phyloP scores from a whole-genome alignment of 257 asterid genomes.

The Solanum microdontum region DNA sequence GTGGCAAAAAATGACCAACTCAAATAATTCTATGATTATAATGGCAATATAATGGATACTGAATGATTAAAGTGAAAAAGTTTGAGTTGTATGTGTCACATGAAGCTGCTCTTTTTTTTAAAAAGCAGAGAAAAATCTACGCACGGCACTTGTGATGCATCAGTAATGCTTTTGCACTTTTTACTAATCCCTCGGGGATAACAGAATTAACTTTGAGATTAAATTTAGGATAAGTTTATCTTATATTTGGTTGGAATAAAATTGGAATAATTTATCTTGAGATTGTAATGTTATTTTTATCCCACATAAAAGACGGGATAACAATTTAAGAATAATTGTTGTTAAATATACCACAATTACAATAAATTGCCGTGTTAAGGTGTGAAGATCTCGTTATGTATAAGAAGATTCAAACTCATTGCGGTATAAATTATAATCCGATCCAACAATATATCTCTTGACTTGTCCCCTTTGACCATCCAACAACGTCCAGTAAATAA shows the following conservation, averaged over 20 bases:
- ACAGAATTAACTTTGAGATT: rapidly evolving
- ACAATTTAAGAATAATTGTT: too few species aligned
- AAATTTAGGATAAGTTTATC: too few species aligned
- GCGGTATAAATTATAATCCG: neutral
- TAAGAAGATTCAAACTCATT: rapidly evolving
- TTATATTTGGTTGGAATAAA: too few species aligned
- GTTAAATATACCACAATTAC: rapidly evolving
- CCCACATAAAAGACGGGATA: neutral
- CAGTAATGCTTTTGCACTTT: neutral
- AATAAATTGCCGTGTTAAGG: neutral
- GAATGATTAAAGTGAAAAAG: neutral
- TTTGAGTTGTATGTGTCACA: neutral
- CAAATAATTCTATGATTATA: neutral
- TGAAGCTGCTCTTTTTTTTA: neutral
- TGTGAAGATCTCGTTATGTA: rapidly evolving
- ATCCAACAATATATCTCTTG: too few species aligned
- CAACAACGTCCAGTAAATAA: too few species aligned
- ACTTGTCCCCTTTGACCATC: rapidly evolving
- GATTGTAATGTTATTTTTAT: too few species aligned
- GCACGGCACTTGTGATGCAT: neutral
- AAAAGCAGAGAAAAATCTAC: neutral
- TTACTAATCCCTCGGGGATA: neutral
- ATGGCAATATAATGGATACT: neutral
- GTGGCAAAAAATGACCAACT: neutral
- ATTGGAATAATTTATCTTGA: too few species aligned